Conservation (phyloP, 495 filamentous ascomycete species). For the Penicillium crystallinum region DNA sequence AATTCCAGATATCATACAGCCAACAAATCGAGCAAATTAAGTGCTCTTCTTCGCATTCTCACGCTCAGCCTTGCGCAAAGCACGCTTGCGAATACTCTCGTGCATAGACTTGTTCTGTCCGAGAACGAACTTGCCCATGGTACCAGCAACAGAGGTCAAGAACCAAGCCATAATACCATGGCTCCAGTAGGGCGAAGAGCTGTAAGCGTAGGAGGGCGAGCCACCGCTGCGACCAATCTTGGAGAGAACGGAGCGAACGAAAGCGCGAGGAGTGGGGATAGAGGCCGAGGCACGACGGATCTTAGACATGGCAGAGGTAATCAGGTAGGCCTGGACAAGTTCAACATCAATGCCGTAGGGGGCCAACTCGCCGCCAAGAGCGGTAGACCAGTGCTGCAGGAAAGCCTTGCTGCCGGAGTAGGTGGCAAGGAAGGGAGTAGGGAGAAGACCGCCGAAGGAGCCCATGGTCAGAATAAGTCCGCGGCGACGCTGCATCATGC, state of each 20-base stretch:
- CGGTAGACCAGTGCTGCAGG: conserved; percentile 90
- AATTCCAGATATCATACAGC: too few relatives aligned
- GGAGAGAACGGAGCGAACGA: conserved; percentile 70
- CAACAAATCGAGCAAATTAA: conserved; percentile 8
- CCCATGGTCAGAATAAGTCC: conserved; percentile 97
- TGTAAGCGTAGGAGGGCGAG: conserved; percentile 67
- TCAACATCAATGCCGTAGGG: conserved; percentile 76
- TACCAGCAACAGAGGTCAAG: conserved; percentile 64
- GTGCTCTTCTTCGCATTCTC: conserved; percentile 53
- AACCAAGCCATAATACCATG: conserved; percentile 87
- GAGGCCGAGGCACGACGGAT: conserved; percentile 67
- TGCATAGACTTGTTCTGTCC: conserved; percentile 75
- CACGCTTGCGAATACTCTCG: conserved; percentile 77
- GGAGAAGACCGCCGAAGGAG: conserved; percentile 84
- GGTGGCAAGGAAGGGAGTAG: conserved; percentile 88
- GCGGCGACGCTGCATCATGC: conserved; percentile 73
- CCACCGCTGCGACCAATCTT: conserved; percentile 80
- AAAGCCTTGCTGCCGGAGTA: conserved; percentile 99
- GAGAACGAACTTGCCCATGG: conserved; percentile 57
- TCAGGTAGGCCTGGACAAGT: conserved; percentile 82
- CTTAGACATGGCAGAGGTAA: conserved; percentile 96
- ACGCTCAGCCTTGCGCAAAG: conserved; percentile 81
- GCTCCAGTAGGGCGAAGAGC: conserved; percentile 87
- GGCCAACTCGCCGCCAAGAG: conserved; percentile 78
- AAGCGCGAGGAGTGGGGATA: conserved; percentile 75